Conservation (phyloP, 78 protist species). For the Dictyostelium intermedium region DNA sequence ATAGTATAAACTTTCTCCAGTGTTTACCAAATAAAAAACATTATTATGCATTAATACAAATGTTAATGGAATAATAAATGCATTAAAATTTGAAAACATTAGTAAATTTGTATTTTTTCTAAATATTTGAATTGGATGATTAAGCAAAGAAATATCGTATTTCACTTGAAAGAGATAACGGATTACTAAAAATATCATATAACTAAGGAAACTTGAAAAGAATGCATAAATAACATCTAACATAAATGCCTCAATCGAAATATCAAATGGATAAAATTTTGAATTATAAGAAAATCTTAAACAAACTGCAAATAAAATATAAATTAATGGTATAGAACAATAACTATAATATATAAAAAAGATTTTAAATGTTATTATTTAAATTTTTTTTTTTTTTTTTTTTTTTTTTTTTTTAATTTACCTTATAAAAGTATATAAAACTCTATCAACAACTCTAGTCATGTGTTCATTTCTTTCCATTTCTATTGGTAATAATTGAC, state of each 20-base stretch:
- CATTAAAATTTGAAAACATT: slow-evolving; percentile 52
- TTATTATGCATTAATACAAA: slow-evolving; percentile 53
- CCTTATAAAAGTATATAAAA: slow-evolving; percentile 41
- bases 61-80: slow-evolving; percentile 39
- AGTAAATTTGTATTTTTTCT: slow-evolving; percentile 20
- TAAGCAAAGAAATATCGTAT: slow-evolving; percentile 30
- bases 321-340: slow-evolving; percentile 40
- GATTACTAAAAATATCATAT: slow-evolving; percentile 21
- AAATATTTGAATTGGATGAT: slow-evolving; percentile 44
- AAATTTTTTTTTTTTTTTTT: too few relatives aligned
- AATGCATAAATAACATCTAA: slow-evolving; percentile 29
- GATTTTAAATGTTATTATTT: not conserved
- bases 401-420: too few relatives aligned
- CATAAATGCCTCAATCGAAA: slow-evolving; percentile 5
- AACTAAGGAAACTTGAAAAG: slow-evolving; percentile 27
- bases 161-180: slow-evolving; percentile 42
- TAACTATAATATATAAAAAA: not conserved
- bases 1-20: not conserved
- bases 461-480: slow-evolving; percentile 72
- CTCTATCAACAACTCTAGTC: slow-evolving; percentile 65
- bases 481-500: slow-evolving; percentile 36
- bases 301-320: slow-evolving; percentile 39
- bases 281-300: slow-evolving; percentile 7
- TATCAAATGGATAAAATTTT: slow-evolving; percentile 43
- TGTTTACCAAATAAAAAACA: slow-evolving; percentile 44